These are phyloP conservation scores for Bothriochloa decipiens DNA, from an alignment of 176 grass and related monocot species.

Conservation along the genomic window DNA sequence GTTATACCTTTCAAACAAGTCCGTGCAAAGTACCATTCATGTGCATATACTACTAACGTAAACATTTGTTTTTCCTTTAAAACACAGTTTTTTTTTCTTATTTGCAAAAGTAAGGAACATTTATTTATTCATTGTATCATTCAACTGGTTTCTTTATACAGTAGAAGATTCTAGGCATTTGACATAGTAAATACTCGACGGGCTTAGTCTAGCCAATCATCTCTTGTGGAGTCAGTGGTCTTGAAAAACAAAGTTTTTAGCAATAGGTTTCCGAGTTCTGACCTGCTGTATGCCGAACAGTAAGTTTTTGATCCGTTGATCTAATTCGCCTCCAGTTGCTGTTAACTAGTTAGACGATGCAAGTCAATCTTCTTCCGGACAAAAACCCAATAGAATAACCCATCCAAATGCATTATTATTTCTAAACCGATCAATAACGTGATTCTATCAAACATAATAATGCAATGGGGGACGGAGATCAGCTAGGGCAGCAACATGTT, in stretches of 20 bases:
- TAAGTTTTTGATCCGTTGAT: neutral
- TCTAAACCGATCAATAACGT: neutral
- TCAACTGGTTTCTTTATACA: neutral
- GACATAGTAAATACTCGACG: neutral
- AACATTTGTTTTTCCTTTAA: neutral
- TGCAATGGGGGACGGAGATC: neutral
- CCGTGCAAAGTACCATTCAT: slow-evolving; percentile 4
- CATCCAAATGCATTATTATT: neutral
- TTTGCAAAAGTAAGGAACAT: too few relatives aligned
- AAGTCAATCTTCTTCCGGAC: neutral
- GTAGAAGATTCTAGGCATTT: neutral
- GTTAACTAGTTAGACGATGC: neutral
- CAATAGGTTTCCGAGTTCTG: neutral
- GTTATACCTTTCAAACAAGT: slow-evolving; percentile 3
- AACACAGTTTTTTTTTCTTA: too few relatives aligned
- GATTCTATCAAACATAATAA: neutral
- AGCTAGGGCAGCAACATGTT: neutral
- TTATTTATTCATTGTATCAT: neutral
- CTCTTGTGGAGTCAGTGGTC: neutral
- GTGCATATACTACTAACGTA: neutral
- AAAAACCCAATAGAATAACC: neutral
- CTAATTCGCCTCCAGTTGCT: neutral
- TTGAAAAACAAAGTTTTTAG: neutral
- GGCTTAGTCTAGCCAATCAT: neutral
- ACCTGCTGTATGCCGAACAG: neutral